Conservation (phyloP, 192 early-diverging fungal genomes). For the Gigaspora rosea region DNA sequence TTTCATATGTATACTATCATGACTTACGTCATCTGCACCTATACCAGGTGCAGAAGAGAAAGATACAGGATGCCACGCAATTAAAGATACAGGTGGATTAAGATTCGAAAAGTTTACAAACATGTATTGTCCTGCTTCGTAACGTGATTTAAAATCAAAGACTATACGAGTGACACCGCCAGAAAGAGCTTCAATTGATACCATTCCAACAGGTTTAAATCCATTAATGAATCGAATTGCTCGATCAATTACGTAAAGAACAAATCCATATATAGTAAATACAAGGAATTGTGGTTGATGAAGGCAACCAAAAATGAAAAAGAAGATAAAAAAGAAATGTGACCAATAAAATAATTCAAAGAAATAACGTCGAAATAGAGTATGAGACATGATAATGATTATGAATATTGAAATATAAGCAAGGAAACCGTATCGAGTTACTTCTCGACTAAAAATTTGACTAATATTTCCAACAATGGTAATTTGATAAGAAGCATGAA, state of each 20-base stretch:
- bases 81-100: neutral
- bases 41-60: constrained; percentile 21
- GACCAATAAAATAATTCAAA: constrained; percentile 49
- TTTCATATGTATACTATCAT: constrained; percentile 39
- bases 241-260: constrained; percentile 42
- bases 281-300: constrained; percentile 36
- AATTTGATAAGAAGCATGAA: constrained; percentile 22
- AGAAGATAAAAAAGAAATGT: constrained; percentile 42
- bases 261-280: constrained; percentile 33
- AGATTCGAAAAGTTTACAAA: constrained; percentile 39
- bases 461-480: neutral
- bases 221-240: constrained; percentile 37
- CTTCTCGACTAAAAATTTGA: neutral
- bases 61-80: constrained; percentile 28
- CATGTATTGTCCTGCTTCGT: constrained; percentile 47
- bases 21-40: constrained; percentile 2
- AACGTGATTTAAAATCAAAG: constrained; percentile 30
- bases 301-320: constrained; percentile 33
- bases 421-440: neutral
- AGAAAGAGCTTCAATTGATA: constrained; percentile 11
- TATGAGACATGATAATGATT: constrained; percentile 12
- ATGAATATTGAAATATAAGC: constrained; percentile 2
- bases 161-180: constrained; percentile 22
- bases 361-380: constrained; percentile 37
- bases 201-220: constrained; percentile 7